Evolutionary conservation across 129 eudicot genomes (phyloP), one percentile per base, ranked within the genome.

Genomic region (Centaurea solstitialis): DNA sequence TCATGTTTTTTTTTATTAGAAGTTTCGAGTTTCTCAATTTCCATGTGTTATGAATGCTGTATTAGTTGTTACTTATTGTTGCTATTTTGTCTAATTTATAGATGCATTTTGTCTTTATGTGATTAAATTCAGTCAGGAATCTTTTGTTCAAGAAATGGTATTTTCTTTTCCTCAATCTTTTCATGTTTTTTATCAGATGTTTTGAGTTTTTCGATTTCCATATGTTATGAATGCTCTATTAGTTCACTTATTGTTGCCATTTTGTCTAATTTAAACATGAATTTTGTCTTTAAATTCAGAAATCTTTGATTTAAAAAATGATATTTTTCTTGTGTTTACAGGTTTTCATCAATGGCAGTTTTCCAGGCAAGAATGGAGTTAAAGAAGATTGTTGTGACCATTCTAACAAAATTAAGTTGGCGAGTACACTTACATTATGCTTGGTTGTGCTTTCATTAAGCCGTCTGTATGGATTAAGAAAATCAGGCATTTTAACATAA

Each of bases 261-360:
- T n/a, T n/a, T n/a, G n/a, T n/a, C n/a, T n/a, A n/a, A n/a, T n/a
- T n/a, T n/a, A n/a, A n/a, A n/a, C n/a, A 3, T 3, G 1, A 30
- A 8, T 30, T 30, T 30, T 30, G 35, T 30, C 35, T 30, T 30
- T 30, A 30, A 30, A 30, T 30, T n/a, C n/a, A n/a, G n/a, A 30
- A 30, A 30, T 30, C 45, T 1, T 30, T 30, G 35, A 30, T 30
- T 70, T 38, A 6, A 21, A 23, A 61, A 23, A 61, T 72, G 72
- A 41, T 26, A 5, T 11, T 33, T 37, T 30, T 72, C 80, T 17
- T 20, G 24, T 37, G 13, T 70, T 77, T 23, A 43, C 8, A 38
- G 47, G 33, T 21, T 76, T 80, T 81, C 84, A 15, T 74, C 65
- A 86, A 79, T 86, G 87, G 82, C 94, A 95, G 99, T 89, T 87